Conservation (phyloP, 192 early-diverging fungal species). For the Gigaspora rosea region DNA sequence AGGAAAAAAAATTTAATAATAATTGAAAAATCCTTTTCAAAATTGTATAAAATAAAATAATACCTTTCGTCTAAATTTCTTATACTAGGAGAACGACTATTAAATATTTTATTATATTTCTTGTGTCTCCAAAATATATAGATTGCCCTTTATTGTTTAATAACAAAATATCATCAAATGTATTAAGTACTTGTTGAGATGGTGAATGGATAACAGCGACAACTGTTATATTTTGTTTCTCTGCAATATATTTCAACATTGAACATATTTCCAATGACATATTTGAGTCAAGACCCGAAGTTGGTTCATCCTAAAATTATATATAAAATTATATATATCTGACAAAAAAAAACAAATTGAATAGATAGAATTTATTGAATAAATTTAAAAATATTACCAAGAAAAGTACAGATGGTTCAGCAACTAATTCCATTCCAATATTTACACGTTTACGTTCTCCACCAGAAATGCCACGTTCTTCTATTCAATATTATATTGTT, state of each 20-base stretch:
- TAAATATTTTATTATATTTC: constrained; percentile 51
- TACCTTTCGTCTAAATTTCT: constrained; percentile 24
- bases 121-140: constrained; percentile 62
- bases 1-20: too few species aligned
- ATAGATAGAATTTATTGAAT: background rate
- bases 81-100: constrained; percentile 26
- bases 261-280: constrained; percentile 65
- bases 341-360: background rate
- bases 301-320: constrained; percentile 62
- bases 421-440: constrained; percentile 72
- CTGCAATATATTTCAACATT: constrained; percentile 61
- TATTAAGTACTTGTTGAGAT: constrained; percentile 58
- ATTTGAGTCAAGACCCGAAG: constrained; percentile 67
- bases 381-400: constrained; percentile 20
- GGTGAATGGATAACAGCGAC: constrained; percentile 79
- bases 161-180: constrained; percentile 73
- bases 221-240: constrained; percentile 58
- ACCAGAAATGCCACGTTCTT: constrained; percentile 67
- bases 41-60: too few species aligned
- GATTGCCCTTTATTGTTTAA: constrained; percentile 68
- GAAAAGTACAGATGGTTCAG: constrained; percentile 63
- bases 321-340: background rate
- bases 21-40: too few species aligned
- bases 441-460: constrained; percentile 79
- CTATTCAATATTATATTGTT: constrained; percentile 28